phyloP scores from a whole-genome alignment of 139 green algal species.

The Diplosphaera chodatii region DNA sequence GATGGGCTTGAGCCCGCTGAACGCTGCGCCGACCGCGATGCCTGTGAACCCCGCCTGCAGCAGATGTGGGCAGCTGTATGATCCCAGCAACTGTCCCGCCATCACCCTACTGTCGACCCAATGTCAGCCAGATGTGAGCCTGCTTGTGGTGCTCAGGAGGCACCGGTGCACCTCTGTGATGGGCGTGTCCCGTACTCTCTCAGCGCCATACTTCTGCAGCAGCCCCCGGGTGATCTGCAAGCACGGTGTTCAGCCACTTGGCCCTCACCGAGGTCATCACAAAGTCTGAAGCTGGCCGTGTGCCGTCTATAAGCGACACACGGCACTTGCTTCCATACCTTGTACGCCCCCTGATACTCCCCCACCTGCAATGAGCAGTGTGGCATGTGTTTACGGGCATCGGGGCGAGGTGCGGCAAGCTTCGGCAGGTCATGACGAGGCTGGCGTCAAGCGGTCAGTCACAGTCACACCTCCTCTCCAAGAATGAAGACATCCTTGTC shows the following conservation, averaged over 20 bases:
- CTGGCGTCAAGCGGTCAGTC: too few relatives aligned
- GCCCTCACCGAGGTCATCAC: too few relatives aligned
- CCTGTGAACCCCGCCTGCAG: conserved; percentile 91
- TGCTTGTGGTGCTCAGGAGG: background rate
- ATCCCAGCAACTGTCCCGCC: too few relatives aligned
- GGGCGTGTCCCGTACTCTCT: conserved; percentile 93
- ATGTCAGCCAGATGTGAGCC: background rate
- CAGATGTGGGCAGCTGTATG: background rate
- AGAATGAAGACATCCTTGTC: conserved; percentile 94
- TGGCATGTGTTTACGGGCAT: too few relatives aligned
- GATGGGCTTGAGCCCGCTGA: conserved; percentile 85
- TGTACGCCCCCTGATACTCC: conserved; percentile 97
- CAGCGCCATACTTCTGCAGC: conserved; percentile 90
- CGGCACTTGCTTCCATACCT: conserved; percentile 41
- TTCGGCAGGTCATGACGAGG: too few relatives aligned
- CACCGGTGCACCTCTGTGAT: conserved; percentile 87
- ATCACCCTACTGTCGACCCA: too few relatives aligned
- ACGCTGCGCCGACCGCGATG: conserved; percentile 88
- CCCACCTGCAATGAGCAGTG: conserved; percentile 77
- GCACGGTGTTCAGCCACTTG: conserved; percentile 2
- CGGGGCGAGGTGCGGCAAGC: background rate
- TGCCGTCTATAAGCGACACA: conserved; percentile 69
- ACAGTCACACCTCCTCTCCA: conserved; percentile 84
- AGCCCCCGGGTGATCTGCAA: conserved; percentile 88
- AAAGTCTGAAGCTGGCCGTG: conserved; percentile 85